Evolutionary conservation across 169 alveolate species (phyloP).

Genomic region (Eimeria tenella): DNA sequence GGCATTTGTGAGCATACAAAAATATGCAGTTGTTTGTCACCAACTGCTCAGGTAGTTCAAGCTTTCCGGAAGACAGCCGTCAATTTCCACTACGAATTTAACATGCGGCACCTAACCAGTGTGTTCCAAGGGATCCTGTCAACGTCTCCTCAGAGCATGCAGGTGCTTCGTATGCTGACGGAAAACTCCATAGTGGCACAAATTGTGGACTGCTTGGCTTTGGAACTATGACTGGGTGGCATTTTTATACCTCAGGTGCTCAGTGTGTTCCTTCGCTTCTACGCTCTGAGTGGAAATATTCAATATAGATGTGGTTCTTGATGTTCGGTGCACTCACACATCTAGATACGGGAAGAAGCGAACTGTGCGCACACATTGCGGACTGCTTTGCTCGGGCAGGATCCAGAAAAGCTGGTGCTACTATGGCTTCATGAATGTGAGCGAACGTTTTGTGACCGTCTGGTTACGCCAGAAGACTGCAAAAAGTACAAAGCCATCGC

Average conservation of each 20-base stretch:
- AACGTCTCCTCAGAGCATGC: conserved; percentile 91
- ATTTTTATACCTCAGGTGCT: not conserved
- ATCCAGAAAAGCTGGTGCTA: conserved; percentile 94
- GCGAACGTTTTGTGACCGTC: conserved; percentile 96
- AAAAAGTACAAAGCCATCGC: conserved; percentile 91
- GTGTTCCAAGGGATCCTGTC: conserved; percentile 95
- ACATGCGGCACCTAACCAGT: conserved; percentile 96
- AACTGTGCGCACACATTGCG: not conserved
- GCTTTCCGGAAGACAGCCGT: conserved; percentile 96
- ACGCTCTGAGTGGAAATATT: too few species aligned
- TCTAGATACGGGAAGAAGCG: too few species aligned
- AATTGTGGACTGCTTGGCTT: not conserved
- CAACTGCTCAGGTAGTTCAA: conserved; percentile 72
- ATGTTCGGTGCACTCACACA: too few species aligned
- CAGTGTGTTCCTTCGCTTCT: too few species aligned
- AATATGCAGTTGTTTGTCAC: not conserved
- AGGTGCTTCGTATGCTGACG: conserved; percentile 19
- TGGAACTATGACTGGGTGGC: conserved; percentile 83
- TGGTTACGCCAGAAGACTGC: conserved; percentile 91
- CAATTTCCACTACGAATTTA: conserved; percentile 97
- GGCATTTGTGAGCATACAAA: not conserved
- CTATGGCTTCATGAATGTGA: conserved; percentile 97
- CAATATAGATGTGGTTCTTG: too few species aligned
- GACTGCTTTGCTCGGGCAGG: conserved; percentile 80
- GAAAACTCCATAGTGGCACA: not conserved